Evolutionary conservation across 495 filamentous ascomycete genomes (phyloP).

Genomic region (Xylaria flabelliformis): DNA sequence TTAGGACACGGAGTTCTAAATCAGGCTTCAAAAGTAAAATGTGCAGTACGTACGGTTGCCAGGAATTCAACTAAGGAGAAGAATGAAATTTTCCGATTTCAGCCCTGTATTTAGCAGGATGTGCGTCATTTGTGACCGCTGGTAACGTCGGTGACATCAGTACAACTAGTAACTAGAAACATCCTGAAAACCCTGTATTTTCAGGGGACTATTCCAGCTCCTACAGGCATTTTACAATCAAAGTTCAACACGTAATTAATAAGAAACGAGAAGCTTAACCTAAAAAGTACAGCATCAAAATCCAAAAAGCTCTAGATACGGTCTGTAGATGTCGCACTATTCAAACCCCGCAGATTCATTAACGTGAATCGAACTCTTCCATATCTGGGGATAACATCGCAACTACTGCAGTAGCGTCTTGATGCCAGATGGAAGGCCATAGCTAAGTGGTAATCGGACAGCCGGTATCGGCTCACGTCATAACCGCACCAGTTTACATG

Average conservation of each 20-base stretch:
- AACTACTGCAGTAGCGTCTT: background rate
- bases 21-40: too few species aligned
- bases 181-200: background rate
- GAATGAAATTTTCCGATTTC: background rate
- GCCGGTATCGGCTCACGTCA: conserved; percentile 26
- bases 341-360: background rate
- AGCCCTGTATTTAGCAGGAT: too few species aligned
- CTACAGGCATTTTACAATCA: background rate
- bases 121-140: background rate
- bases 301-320: background rate
- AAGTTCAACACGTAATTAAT: conserved; percentile 17
- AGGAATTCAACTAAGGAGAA: background rate
- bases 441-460: background rate
- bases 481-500: conserved; percentile 7
- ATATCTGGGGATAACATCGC: conserved; percentile 2
- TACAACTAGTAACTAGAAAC: background rate
- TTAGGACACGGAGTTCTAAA: background rate
- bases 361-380: background rate
- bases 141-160: background rate
- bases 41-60: too few species aligned
- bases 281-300: background rate
- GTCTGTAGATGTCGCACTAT: background rate
- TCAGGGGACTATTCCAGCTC: background rate
- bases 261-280: conserved; percentile 10
- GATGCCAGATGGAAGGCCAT: background rate